Base-by-base conservation (phyloP, 2,329 filamentous ascomycete species). In the Hawksworthiomyces lignivorus region DNA sequence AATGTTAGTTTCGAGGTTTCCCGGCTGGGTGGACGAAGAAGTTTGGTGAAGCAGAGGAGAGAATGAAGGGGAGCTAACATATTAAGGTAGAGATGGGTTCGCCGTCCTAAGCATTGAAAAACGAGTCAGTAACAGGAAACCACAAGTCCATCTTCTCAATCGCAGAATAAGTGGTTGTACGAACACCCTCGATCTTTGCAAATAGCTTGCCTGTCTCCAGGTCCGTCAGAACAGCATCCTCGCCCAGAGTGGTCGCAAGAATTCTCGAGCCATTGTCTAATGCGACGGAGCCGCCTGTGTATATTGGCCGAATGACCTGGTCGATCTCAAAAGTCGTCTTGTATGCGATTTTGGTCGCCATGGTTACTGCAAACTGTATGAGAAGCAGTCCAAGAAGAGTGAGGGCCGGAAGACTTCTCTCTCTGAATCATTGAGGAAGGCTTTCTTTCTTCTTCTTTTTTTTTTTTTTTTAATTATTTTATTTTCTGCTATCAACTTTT, bases 301-400 rank as follows among this genome's bases (percentile, higher is more conserved):
- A 96, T 37, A 97, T 90, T 17, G 92, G 92, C 54, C 88, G 85
- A 43, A 98, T 84, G 36, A 87, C 85, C 56, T 84, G 80, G 50
- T 75, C 75, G 45, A 84, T 77, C 57, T 94, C 86, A 62, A 96
- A 98, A 4, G 90, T 95, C 44, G 88, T 96, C 70, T 88, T 94
- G 53, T 77, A 69, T 15, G 75, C 69, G 46, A 77, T 66, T 61
- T 77, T 79, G 47, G 66, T 74, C 42, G 79, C 74, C 79, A 83
- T 79, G 43, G 47, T 62, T 51, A 39, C 40, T 35, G 27, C 15
- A n/a, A n/a, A n/a, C n/a, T n/a, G n/a, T n/a, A n/a, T n/a, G n/a
- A n/a, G n/a, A n/a, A n/a, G n/a, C n/a, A n/a, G n/a, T n/a, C n/a
- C n/a, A n/a, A n/a, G n/a, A n/a, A n/a, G n/a, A n/a, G n/a, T n/a